These are phyloP conservation scores for Metarhizium album DNA, from an alignment of 2,329 filamentous ascomycete species.

Conservation along the genomic window DNA sequence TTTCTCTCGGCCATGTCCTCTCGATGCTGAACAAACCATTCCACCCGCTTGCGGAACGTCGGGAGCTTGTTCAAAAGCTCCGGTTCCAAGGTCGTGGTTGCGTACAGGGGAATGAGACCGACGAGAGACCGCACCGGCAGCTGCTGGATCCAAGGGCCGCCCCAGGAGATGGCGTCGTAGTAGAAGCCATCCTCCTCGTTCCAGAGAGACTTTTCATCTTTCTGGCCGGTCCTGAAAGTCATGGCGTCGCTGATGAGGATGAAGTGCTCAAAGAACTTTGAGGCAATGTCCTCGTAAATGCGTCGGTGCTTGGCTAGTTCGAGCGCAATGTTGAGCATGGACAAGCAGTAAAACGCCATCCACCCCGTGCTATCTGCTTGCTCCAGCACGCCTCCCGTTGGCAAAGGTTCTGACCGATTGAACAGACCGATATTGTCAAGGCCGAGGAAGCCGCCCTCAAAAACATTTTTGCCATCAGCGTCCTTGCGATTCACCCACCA, in stretches of 20 bases:
- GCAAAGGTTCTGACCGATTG: conserved; percentile 90
- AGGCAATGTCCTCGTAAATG: conserved; percentile 93
- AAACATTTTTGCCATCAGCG: conserved; percentile 87
- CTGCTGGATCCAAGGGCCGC: conserved; percentile 86
- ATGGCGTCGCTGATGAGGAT: conserved; percentile 97
- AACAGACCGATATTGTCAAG: conserved; percentile 96
- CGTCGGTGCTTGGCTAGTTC: conserved; percentile 92
- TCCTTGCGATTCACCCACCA: conserved; percentile 99
- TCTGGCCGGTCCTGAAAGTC: conserved; percentile 65
- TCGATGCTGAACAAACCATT: conserved; percentile 89
- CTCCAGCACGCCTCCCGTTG: conserved; percentile 85
- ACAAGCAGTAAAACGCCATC: conserved; percentile 97
- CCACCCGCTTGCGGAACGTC: conserved; percentile 80
- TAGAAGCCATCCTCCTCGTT: conserved; percentile 97
- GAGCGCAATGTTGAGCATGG: conserved; percentile 93
- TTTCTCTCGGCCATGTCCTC: conserved; percentile 84
- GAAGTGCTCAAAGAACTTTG: conserved; percentile 98
- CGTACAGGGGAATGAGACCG: conserved; percentile 86
- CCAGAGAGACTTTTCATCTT: conserved; percentile 77
- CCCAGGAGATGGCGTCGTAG: conserved; percentile 96
- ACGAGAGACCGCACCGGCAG: conserved; percentile 86
- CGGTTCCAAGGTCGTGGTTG: conserved; percentile 83
- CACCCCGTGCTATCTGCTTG: conserved; percentile 96
- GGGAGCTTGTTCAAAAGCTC: conserved; percentile 88
- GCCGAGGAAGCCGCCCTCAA: conserved; percentile 91